Evolutionary conservation across 805 yeast genomes (phyloP), one percentile per base, ranked within the genome.

Genomic region (Yamadazyma scolyti): DNA sequence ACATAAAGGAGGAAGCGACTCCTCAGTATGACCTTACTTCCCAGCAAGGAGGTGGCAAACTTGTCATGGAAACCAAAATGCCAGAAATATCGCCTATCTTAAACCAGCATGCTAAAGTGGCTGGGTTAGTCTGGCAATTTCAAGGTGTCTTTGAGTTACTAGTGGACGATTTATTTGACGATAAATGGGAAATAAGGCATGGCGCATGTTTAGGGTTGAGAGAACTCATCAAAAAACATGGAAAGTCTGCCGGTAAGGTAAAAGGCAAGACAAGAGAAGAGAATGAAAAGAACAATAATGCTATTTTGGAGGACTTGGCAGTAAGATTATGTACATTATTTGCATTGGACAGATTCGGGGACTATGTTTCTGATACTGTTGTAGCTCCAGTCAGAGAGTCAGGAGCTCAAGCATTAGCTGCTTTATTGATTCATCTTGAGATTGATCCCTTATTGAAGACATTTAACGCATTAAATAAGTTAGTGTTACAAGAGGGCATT

Each of bases 351-450:
- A 64, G 97, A 46, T 93, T 93, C 59, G 97, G 97, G 27, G 99
- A 93, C 62, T 93, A 85, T 56, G 95, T 93, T 19, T 82, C 95
- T 25, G 99, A 93, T 52, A 94, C 95, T 5, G 99, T 93, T 9
- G 95, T 93, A 22, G 97, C 97, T 0, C 99, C 99, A 1, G 97
- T 93, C 4, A 68, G 98, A 50, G 99, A 94, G 58, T 87, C 96
- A 20, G 87, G 90, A 17, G 97, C 96, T 0, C 99, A 93, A 58
- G 78, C 96, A 0, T 60, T 93, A 28, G 97, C 96, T 10, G 96
- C 96, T 1, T 60, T 90, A 23, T 61, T 93, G 26, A 63, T 82
- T n/a, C 93, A 87, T 56, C 58, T 93, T 29, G 71, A 78, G 12
- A 73, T 73, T 23, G 71, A 67, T 2, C 61, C 74, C 2, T 80